phyloP scores from a whole-genome alignment of 176 grass and related monocot species.

The Carex littledalei region DNA sequence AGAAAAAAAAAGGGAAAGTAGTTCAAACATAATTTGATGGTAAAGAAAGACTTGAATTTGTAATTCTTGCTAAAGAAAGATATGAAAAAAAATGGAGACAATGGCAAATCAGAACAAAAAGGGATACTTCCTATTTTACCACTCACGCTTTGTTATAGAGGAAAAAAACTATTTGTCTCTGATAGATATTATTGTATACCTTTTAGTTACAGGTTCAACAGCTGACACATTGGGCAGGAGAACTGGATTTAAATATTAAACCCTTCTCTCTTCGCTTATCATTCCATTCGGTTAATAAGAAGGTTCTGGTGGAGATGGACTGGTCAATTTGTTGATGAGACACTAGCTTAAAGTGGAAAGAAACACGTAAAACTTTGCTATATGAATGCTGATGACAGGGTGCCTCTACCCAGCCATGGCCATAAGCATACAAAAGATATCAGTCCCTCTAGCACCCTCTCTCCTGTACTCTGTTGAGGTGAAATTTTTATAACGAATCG shows the following conservation, averaged over 20 bases:
- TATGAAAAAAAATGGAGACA: neutral
- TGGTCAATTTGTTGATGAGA: neutral
- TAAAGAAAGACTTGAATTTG: neutral
- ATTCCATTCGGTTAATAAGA: neutral
- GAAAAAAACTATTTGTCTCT: neutral
- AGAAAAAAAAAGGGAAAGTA: neutral
- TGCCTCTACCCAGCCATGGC: neutral
- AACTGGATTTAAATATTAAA: neutral
- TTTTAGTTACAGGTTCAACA: neutral
- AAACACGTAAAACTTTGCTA: neutral
- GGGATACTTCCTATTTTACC: neutral
- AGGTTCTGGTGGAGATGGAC: neutral
- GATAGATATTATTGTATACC: neutral
- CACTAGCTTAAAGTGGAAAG: neutral
- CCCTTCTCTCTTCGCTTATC: neutral
- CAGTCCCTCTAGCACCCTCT: neutral
- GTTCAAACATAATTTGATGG: slow-evolving; percentile 1
- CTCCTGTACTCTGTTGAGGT: neutral
- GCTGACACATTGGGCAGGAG: neutral
- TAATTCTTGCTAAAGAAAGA: neutral
- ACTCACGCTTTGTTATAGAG: neutral
- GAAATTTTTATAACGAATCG: neutral
- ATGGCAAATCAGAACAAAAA: neutral
- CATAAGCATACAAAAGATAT: neutral
- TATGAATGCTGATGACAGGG: neutral